Base-by-base conservation (phyloP, 805 yeast genomes). In the Nakazawaea ambrosiae region DNA sequence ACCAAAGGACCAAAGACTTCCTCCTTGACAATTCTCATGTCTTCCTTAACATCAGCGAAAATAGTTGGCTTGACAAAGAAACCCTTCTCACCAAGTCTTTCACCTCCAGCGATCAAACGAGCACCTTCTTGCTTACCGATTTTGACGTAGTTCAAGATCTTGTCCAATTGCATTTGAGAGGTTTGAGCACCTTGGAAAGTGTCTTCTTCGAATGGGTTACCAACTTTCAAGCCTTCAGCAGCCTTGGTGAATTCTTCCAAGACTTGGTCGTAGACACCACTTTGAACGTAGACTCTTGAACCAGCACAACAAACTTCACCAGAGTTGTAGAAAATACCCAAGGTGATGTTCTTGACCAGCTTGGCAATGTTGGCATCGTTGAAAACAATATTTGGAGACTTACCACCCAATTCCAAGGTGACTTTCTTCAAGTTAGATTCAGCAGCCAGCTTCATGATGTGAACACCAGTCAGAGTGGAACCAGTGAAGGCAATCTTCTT, bases 241-340 rank as follows among this genome's bases (percentile, higher is more conserved):
- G 72, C 72, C 29, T 56, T 55, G 49, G 66, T 68, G 56, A 84
- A 75, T 47, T 70, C 78, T 25, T 64, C 69, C 41, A 87, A 58
- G 45, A 87, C 75, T 59, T 80, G 70, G 46, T 89, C 96, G 63
- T 89, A 85, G 49, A 87, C 69, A 26, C 75, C 73, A 47, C 83
- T 94, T 63, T 89, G 96, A 43, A 89, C 81, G 58, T 86, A 84
- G 47, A 88, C 66, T 64, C 97, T 79, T 40, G 96, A 87, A 47
- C 95, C 94, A 26, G 96, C 97, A 55, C 88, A 82, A 66, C 97
- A 89, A 41, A 86, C 89, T 68, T 90, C 96, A 65, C 97, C 97
- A 55, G 89, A 80, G 72, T 89, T 89, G 74, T 75, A 86, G 72
- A 81, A 86, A 55, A 89, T 88, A 61, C 96, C 96, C 40, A 72